Evolutionary conservation across 2,329 filamentous ascomycete species (phyloP).

Genomic region (Pyricularia pennisetigena): DNA sequence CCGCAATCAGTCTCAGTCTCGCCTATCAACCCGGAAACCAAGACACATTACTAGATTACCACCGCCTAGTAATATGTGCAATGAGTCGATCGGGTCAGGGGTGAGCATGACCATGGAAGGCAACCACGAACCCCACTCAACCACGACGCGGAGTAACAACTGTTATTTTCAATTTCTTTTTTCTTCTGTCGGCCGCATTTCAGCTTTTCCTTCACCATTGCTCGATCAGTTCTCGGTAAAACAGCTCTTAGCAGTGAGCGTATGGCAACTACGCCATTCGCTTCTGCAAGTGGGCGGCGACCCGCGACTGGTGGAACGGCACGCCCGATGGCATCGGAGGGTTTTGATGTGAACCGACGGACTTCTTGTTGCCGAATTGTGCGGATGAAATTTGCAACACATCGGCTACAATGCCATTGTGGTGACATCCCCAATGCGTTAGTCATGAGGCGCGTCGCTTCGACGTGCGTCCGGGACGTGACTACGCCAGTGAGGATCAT

Average conservation of each 20-base stretch:
- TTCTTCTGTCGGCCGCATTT: slow-evolving; percentile 8
- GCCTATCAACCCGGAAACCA: neutral
- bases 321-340: slow-evolving; percentile 14
- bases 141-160: neutral
- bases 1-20: neutral
- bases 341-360: neutral
- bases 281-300: neutral
- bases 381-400: neutral
- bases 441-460: neutral
- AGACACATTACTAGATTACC: neutral
- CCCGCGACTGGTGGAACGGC: slow-evolving; percentile 14
- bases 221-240: slow-evolving; percentile 21
- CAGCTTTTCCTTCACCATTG: slow-evolving; percentile 17
- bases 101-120: neutral
- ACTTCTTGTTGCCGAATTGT: neutral
- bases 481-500: too few species aligned
- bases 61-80: neutral
- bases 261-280: neutral
- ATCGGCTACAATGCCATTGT: neutral
- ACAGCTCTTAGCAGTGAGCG: neutral
- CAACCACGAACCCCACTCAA: slow-evolving; percentile 4
- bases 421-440: neutral
- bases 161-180: slow-evolving; percentile 15
- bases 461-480: neutral
- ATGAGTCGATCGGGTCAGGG: neutral